A percentile compares a stretch with the other conserved stretches of the same genome.
These are phyloP conservation scores for Singerocomus inundabilis DNA, from an alignment of 1,284 basidiomycete species.

Conservation along the genomic window DNA sequence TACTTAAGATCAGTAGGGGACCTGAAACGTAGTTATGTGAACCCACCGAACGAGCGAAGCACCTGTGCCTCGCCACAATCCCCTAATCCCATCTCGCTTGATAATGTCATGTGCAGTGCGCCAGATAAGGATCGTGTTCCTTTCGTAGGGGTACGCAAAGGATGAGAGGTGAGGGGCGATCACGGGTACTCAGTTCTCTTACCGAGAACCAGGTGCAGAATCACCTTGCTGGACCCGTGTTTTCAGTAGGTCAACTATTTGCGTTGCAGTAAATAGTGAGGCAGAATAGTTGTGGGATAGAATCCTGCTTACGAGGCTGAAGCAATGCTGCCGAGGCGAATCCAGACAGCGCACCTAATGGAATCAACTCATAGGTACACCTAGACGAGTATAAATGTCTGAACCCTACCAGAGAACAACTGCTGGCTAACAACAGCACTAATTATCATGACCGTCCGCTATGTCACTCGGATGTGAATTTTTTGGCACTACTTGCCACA, in stretches of 20 bases:
- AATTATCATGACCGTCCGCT: conserved; percentile 18
- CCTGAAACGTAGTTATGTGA: background rate
- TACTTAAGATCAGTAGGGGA: conserved; percentile 32
- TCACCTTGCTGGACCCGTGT: conserved; percentile 83
- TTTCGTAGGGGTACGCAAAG: conserved; percentile 12
- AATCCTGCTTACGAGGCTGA: conserved; percentile 62
- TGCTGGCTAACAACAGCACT: conserved; percentile 55
- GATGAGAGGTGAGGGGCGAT: background rate
- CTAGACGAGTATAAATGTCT: background rate
- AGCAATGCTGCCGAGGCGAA: conserved; percentile 70
- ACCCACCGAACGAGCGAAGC: conserved; percentile 74
- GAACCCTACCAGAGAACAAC: conserved; percentile 58
- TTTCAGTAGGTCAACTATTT: conserved; percentile 82
- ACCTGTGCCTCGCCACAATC: conserved; percentile 85
- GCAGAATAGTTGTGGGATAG: background rate
- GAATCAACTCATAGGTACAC: background rate
- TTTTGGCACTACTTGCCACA: no score
- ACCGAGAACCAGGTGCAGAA: conserved; percentile 39
- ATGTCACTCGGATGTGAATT: no score
- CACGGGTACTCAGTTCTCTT: conserved; percentile 15
- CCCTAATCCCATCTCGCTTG: conserved; percentile 56
- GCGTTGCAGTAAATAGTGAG: background rate
- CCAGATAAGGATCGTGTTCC: conserved; percentile 44
- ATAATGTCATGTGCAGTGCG: conserved; percentile 60
- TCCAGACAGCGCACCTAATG: conserved; percentile 68